phyloP scores from a whole-genome alignment of 2,329 filamentous ascomycete species.

The Fusarium hostae region DNA sequence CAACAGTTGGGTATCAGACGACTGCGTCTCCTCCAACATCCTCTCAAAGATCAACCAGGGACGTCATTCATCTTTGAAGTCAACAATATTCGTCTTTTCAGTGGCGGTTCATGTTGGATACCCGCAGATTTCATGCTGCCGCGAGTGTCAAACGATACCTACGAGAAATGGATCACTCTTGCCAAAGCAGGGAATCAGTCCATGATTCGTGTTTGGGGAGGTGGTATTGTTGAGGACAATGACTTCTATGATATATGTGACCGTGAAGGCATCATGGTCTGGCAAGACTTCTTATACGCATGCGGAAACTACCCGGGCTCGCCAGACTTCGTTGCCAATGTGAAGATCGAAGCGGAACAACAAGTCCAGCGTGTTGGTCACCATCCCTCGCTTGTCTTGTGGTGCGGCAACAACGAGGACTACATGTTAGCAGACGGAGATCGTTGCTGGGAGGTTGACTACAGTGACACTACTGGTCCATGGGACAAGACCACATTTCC shows the following conservation, averaged over 20 bases:
- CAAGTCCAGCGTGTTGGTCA: constrained; percentile 5
- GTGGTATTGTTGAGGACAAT: neutral
- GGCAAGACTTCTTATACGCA: constrained; percentile 14
- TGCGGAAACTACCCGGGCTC: constrained; percentile 5
- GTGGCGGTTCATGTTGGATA: neutral
- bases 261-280: neutral
- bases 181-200: constrained; percentile 1
- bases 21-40: neutral
- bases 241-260: neutral
- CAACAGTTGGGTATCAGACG: neutral
- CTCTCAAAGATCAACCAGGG: neutral
- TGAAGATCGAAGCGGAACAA: neutral
- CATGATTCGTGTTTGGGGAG: constrained; percentile 9
- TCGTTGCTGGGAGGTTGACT: constrained; percentile 7
- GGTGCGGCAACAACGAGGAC: constrained; percentile 13
- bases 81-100: constrained; percentile 6
- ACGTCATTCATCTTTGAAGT: constrained; percentile 6
- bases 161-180: constrained; percentile 1
- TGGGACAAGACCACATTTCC: constrained; percentile 17
- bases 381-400: neutral
- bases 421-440: constrained; percentile 14
- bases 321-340: neutral
- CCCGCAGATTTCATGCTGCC: constrained; percentile 1
- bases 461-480: neutral
- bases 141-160: fast-evolving